These are phyloP conservation scores for Dioscorea zingiberensis DNA, from an alignment of 106 monocot species.

Conservation along the genomic window DNA sequence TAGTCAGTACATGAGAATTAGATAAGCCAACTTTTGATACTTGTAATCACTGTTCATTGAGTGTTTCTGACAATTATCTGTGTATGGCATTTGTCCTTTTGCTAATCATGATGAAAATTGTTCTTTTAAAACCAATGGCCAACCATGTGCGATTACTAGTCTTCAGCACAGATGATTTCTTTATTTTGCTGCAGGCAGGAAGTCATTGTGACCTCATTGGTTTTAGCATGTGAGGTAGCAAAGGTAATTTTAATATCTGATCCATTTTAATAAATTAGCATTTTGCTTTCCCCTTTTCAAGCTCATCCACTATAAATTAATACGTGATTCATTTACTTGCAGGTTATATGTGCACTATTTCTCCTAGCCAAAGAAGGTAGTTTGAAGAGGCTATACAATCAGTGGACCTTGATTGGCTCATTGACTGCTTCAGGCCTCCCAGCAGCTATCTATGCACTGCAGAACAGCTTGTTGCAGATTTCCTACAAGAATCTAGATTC, in stretches of 20 bases:
- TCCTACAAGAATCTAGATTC: slow-evolving; percentile 96
- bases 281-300: not conserved
- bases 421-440: slow-evolving; percentile 93
- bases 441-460: slow-evolving; percentile 93
- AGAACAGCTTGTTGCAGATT: slow-evolving; percentile 95
- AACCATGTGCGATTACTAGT: not conserved
- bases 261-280: no score
- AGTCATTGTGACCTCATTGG: slow-evolving; percentile 90
- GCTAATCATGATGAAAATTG: no score
- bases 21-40: no score
- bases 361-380: slow-evolving; percentile 70
- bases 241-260: slow-evolving; percentile 49
- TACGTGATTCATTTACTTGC: not conserved
- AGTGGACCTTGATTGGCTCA: slow-evolving; percentile 76
- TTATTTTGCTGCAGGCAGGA: slow-evolving; percentile 47
- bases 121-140: not conserved
- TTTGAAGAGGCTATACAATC: slow-evolving; percentile 43
- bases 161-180: not conserved
- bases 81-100: no score
- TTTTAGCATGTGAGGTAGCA: slow-evolving; percentile 74
- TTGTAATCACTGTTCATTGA: no score
- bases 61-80: no score
- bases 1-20: no score
- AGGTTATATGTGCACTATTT: slow-evolving; percentile 82
- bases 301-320: not conserved